phyloP scores from a whole-genome alignment of 1,284 basidiomycete genomes.

The Marasmius oreades region DNA sequence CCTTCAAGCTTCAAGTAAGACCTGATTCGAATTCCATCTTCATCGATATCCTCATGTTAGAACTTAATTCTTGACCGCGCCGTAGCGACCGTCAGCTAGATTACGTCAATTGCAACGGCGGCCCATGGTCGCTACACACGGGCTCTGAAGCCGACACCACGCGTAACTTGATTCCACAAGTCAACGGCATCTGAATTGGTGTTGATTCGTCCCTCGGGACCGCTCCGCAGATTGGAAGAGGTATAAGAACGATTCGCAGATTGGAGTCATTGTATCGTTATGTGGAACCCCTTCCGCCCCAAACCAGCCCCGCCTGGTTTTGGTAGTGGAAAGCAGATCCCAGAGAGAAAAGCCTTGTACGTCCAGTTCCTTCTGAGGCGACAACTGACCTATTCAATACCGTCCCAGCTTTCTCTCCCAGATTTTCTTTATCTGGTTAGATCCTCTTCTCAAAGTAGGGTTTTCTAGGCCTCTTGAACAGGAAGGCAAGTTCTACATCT shows the following conservation, averaged over 20 bases:
- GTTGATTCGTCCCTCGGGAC: not conserved
- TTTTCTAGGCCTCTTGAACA: constrained; percentile 39
- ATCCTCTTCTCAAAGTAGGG: constrained; percentile 35
- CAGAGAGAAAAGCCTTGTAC: constrained; percentile 23
- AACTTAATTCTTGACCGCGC: no score
- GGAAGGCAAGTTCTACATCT: constrained; percentile 27
- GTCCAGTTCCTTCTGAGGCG: constrained; percentile 1
- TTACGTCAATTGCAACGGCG: no score
- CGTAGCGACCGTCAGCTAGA: no score
- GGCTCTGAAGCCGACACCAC: no score
- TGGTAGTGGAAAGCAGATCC: constrained; percentile 16
- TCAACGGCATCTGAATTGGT: not conserved
- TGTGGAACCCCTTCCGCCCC: constrained; percentile 14
- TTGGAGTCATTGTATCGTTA: no score
- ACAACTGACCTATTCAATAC: constrained; percentile 1
- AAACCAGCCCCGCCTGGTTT: constrained; percentile 19
- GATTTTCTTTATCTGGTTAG: constrained; percentile 35
- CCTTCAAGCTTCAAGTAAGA: not conserved
- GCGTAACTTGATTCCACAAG: no score
- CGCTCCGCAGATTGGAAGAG: no score
- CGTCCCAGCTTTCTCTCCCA: not conserved
- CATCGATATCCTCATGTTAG: no score
- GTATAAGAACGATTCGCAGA: no score
- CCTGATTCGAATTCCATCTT: no score
- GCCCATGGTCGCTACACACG: no score